These are phyloP conservation scores for Metschnikowia lochheadii DNA, from an alignment of 805 yeast species.

Conservation along the genomic window DNA sequence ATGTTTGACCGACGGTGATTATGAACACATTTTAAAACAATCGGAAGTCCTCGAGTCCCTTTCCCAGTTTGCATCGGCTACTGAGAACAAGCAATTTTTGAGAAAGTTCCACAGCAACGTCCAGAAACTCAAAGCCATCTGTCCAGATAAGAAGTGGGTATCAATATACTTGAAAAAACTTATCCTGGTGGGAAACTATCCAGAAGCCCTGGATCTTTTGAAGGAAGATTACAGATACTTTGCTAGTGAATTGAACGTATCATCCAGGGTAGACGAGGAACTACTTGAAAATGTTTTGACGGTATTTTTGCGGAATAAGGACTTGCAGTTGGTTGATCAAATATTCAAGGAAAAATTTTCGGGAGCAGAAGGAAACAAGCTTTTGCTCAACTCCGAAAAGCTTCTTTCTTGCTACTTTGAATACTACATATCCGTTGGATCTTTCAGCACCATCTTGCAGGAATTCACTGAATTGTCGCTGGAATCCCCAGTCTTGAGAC, in stretches of 20 bases:
- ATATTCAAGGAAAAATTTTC: slow-evolving; percentile 17
- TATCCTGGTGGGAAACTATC: slow-evolving; percentile 5
- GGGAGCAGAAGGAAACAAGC: slow-evolving; percentile 11
- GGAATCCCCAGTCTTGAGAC: slow-evolving; percentile 15
- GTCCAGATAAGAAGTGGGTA: slow-evolving; percentile 19
- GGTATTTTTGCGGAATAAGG: slow-evolving; percentile 14
- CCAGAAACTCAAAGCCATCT: slow-evolving; percentile 8
- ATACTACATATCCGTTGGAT: slow-evolving; percentile 22
- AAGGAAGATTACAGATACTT: slow-evolving; percentile 4
- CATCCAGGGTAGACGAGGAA: not conserved
- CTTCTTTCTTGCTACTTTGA: slow-evolving; percentile 21
- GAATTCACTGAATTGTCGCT: slow-evolving; percentile 16
- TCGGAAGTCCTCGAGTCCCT: slow-evolving; percentile 4
- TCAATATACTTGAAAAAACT: slow-evolving; percentile 14
- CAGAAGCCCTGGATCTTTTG: slow-evolving; percentile 5
- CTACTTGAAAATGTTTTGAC: slow-evolving; percentile 7
- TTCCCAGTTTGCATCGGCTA: slow-evolving; percentile 5
- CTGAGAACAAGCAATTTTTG: slow-evolving; percentile 22
- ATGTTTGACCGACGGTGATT: slow-evolving; percentile 9
- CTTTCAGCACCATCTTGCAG: slow-evolving; percentile 15
- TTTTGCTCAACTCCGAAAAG: slow-evolving; percentile 14
- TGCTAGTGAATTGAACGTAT: slow-evolving; percentile 7
- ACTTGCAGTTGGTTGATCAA: slow-evolving; percentile 14
- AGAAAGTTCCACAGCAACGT: slow-evolving; percentile 12
- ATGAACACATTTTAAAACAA: slow-evolving; percentile 9